Evolutionary conservation across 805 yeast genomes (phyloP).

Genomic region (Jamesozyma spencerorum): DNA sequence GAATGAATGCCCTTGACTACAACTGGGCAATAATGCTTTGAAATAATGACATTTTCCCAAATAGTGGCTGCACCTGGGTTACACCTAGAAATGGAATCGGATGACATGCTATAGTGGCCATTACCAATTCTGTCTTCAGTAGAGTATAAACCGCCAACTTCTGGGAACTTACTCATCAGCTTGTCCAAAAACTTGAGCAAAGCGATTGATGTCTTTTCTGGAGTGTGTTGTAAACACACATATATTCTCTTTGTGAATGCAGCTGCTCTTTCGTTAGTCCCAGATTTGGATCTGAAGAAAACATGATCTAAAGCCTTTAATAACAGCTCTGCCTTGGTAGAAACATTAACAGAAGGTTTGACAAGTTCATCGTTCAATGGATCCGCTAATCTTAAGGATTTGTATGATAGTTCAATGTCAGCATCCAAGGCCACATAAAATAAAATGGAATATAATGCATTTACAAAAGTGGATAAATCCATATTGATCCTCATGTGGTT

Average conservation of each 20-base stretch:
- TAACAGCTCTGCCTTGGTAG: constrained; percentile 81
- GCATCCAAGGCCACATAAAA: constrained; percentile 66
- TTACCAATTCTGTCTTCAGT: constrained; percentile 84
- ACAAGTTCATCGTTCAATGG: constrained; percentile 44
- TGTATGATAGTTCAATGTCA: constrained; percentile 79
- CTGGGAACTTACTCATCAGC: constrained; percentile 60
- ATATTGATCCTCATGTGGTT: constrained; percentile 61
- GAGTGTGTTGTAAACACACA: constrained; percentile 58
- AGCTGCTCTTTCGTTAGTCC: constrained; percentile 55
- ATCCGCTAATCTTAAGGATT: constrained; percentile 70
- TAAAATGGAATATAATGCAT: constrained; percentile 60
- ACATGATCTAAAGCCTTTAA: constrained; percentile 69
- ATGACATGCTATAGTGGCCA: constrained; percentile 62
- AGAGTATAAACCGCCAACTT: constrained; percentile 64
- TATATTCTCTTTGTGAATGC: constrained; percentile 80
- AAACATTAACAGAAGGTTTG: constrained; percentile 71
- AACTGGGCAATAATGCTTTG: constrained; percentile 73
- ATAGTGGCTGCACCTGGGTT: constrained; percentile 83
- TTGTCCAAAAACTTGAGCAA: constrained; percentile 69
- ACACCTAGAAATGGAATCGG: constrained; percentile 58
- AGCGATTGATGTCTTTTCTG: constrained; percentile 82
- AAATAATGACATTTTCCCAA: constrained; percentile 78
- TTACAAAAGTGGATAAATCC: constrained; percentile 74
- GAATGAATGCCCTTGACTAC: constrained; percentile 59
- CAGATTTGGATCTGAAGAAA: constrained; percentile 67